These are phyloP conservation scores for Arthrobotrys iridis DNA, from an alignment of 2,329 filamentous ascomycete genomes.

Conservation along the genomic window DNA sequence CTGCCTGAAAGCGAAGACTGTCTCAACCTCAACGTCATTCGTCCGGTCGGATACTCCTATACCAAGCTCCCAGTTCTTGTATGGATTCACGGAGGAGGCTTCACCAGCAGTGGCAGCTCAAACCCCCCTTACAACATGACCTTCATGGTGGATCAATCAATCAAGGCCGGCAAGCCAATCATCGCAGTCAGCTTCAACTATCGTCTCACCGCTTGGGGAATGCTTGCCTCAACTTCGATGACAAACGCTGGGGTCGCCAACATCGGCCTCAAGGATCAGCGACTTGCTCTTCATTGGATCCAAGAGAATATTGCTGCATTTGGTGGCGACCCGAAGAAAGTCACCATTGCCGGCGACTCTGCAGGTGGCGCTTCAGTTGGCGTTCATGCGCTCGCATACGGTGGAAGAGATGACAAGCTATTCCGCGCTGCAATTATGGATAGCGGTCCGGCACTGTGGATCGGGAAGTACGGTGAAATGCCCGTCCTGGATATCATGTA, in stretches of 20 bases:
- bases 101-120: conserved; percentile 62
- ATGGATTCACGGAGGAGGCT: conserved; percentile 65
- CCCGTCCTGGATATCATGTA: conserved; percentile 73
- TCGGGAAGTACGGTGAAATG: conserved; percentile 66
- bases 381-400: conserved; percentile 40
- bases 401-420: conserved; percentile 64
- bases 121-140: conserved; percentile 68
- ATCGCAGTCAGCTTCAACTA: conserved; percentile 83
- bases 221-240: conserved; percentile 73
- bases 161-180: conserved; percentile 67
- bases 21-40: conserved; percentile 61
- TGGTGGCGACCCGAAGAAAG: conserved; percentile 79
- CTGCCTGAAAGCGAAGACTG: conserved; percentile 59
- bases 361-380: conserved; percentile 65
- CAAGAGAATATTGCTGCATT: conserved; percentile 80
- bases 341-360: conserved; percentile 81
- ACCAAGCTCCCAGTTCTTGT: conserved; percentile 64
- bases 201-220: conserved; percentile 77
- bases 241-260: conserved; percentile 67
- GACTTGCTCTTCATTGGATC: conserved; percentile 78
- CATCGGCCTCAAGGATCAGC: conserved; percentile 76
- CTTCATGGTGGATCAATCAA: conserved; percentile 68
- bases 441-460: conserved; percentile 63
- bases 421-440: conserved; percentile 68
- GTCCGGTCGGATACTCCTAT: conserved; percentile 54